Conservation (phyloP, 139 green algal species). For the Penium margaritaceum region DNA sequence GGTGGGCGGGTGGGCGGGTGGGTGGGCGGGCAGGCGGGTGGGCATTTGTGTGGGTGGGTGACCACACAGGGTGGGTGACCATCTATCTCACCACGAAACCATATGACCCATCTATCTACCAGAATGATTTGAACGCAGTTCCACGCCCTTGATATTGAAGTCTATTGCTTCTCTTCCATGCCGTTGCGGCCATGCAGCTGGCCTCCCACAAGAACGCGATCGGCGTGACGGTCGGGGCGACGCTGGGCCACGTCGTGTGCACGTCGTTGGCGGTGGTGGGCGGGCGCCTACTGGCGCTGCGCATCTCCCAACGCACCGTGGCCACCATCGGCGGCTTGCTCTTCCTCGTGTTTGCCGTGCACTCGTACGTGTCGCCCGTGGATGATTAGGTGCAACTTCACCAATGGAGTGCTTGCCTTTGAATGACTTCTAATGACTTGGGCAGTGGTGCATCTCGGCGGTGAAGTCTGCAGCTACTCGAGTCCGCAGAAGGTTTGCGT, state of each 20-base stretch:
- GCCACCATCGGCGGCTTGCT: slow-evolving; percentile 71
- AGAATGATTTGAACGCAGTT: background rate
- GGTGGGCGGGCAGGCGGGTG: no score
- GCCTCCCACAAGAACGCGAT: slow-evolving; percentile 78
- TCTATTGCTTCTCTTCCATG: slow-evolving; percentile 42
- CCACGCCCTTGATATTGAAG: background rate
- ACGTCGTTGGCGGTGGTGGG: slow-evolving; percentile 87
- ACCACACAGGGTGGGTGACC: no score
- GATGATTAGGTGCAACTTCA: no score
- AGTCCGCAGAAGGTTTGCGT: no score
- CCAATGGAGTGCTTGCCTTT: no score
- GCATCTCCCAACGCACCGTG: slow-evolving; percentile 83
- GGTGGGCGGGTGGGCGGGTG: no score
- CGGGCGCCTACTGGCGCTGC: slow-evolving; percentile 77
- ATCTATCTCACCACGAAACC: background rate
- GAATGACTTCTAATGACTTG: no score
- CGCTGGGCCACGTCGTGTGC: slow-evolving; percentile 84
- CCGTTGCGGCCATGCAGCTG: slow-evolving; percentile 6
- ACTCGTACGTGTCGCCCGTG: slow-evolving; percentile 55
- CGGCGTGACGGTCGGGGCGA: slow-evolving; percentile 84
- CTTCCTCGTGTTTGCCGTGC: slow-evolving; percentile 81
- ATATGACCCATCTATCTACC: background rate
- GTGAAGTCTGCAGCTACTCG: no score
- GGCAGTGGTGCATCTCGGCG: no score
- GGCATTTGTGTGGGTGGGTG: no score